These are phyloP conservation scores for Fraxinus cuspidata DNA, from an alignment of 257 asterid species.

Conservation along the genomic window DNA sequence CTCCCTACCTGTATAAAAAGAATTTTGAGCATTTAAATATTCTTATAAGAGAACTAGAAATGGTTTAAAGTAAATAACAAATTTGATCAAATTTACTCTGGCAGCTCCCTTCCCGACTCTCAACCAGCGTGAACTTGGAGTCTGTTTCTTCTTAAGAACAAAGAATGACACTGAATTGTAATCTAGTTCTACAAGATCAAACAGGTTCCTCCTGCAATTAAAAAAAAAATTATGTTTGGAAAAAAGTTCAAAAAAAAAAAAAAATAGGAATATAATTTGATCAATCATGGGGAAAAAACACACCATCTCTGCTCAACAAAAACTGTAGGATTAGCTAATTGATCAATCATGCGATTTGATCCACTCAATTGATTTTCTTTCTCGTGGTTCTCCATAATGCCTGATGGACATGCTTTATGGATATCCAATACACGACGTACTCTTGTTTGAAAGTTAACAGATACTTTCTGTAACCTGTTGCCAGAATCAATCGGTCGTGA, in stretches of 20 bases:
- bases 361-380: background rate
- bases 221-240: background rate
- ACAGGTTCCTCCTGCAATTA: slow-evolving; percentile 35
- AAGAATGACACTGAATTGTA: slow-evolving; percentile 58
- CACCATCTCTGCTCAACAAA: slow-evolving; percentile 60
- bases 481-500: slow-evolving; percentile 42
- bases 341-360: background rate
- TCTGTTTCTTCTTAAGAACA: slow-evolving; percentile 43
- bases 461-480: slow-evolving; percentile 34
- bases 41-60: background rate
- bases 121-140: slow-evolving; percentile 63
- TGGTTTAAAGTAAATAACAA: background rate
- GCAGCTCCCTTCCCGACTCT: slow-evolving; percentile 69
- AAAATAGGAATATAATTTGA: too few relatives aligned
- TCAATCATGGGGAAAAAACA: background rate
- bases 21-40: background rate
- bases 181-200: slow-evolving; percentile 54
- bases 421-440: slow-evolving; percentile 29
- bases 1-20: slow-evolving; percentile 48
- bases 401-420: background rate
- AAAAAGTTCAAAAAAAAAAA: too few relatives aligned
- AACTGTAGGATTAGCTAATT: slow-evolving; percentile 62
- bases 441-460: slow-evolving; percentile 49
- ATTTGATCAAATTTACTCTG: slow-evolving; percentile 31
- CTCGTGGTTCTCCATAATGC: background rate